Percentiles rank a stretch among this genome's conserved stretches.
These are phyloP conservation scores for Spathaspora jeffriesii DNA, from an alignment of 1,139 yeast species.

Conservation along the genomic window DNA sequence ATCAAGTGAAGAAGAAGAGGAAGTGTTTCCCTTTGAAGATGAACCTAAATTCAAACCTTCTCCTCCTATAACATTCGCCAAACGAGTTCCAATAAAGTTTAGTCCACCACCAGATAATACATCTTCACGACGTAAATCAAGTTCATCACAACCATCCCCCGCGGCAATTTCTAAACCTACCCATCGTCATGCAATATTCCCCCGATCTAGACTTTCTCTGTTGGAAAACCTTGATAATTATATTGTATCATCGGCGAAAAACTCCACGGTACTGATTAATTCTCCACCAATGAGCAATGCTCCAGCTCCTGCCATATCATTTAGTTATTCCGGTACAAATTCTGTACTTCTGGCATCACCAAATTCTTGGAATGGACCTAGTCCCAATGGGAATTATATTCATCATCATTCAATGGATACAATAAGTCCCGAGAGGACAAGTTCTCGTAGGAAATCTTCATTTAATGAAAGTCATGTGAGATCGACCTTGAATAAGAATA, in stretches of 20 bases:
- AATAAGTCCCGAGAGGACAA: conserved; percentile 4
- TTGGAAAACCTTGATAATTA: conserved; percentile 46
- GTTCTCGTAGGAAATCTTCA: conserved; percentile 39
- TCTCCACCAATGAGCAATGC: conserved; percentile 27
- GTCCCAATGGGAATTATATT: conserved; percentile 8
- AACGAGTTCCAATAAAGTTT: conserved; percentile 42
- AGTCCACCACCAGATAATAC: conserved; percentile 37
- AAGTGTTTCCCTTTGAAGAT: conserved; percentile 49
- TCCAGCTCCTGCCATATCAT: conserved; percentile 21
- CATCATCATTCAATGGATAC: conserved; percentile 8
- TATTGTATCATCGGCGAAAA: conserved; percentile 40
- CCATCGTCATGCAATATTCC: conserved; percentile 33
- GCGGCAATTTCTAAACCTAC: conserved; percentile 13
- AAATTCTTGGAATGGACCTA: conserved; percentile 22
- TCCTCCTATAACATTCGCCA: conserved; percentile 43
- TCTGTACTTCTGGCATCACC: conserved; percentile 20
- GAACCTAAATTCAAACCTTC: conserved; percentile 18
- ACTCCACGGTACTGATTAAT: conserved; percentile 35
- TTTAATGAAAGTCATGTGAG: conserved; percentile 47
- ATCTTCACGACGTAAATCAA: conserved; percentile 25
- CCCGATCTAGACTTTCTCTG: conserved; percentile 44
- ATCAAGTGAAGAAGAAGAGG: conserved; percentile 19
- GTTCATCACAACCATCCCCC: conserved; percentile 19
- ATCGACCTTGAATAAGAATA: conserved; percentile 30
- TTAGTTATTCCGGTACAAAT: conserved; percentile 5